Evolutionary conservation across 768 basidiomycete species (phyloP), one percentile per base, ranked within the genome.

Genomic region (Arthromyces matolae): DNA sequence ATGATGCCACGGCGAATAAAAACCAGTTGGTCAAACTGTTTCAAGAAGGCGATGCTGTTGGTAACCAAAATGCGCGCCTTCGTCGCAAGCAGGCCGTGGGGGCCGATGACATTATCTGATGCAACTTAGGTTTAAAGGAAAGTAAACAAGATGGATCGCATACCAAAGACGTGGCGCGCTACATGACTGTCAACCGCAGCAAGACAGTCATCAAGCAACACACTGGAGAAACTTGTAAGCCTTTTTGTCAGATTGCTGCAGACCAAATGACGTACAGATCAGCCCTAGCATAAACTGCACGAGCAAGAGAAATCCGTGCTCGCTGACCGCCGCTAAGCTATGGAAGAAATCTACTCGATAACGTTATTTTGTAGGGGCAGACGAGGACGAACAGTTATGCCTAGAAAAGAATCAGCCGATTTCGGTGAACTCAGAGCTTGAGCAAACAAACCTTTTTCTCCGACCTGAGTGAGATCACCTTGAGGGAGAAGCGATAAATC

Each of bases 281-380:
- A 1, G 93, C 92, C 36, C 93, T 78, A 3, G 92, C 84, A 65
- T 97, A 97, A 0, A 95, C 88, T 2, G 90, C 91, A 24, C 93
- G 74, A 5, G 95, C 95, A 8, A 96, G 71, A 12, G 86, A 79
- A 6, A 94, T 76, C 23, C 91, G 81, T 42, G 91, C 89, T 13
- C 87, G 80, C 62, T 93, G 89, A 0, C 92, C 92, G 29, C 92
- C 90, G 54, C 85, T 87, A 49, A 90, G 63, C 83, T 88, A 3
- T 1, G 46, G 18, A 35, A 29, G 42, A 27, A 32, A 9, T 47
- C 29, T 33, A 49, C 14, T 32, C 5, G 8, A 4, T 19, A 31
- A 20, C 34, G n/a, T 9, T 3, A 3, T 3, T 23, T 20, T 28
- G 7, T 23, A 29, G 47, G 25, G 23, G 55, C 18, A 8, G 8